These are phyloP conservation scores for Hippophae gyantsensis DNA, from an alignment of 306 rosid genomes.

Conservation along the genomic window DNA sequence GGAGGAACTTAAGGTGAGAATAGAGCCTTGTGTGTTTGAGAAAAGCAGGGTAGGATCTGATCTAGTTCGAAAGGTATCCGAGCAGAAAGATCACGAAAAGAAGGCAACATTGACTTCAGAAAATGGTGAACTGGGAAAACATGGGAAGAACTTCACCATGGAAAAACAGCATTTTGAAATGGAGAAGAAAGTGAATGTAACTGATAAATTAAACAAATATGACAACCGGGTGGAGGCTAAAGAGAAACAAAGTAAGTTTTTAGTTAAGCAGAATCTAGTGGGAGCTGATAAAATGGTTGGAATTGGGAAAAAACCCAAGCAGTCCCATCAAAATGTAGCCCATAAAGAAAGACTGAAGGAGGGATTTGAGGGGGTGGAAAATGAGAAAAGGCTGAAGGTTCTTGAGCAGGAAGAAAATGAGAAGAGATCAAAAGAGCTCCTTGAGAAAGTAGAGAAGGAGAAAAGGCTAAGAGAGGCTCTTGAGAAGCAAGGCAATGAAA, in stretches of 20 bases:
- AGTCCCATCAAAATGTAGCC: conserved; percentile 16
- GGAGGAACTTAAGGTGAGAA: conserved; percentile 30
- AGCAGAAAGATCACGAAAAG: conserved; percentile 32
- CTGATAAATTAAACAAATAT: conserved; percentile 27
- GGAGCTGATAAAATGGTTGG: conserved; percentile 22
- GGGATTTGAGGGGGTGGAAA: conserved; percentile 22
- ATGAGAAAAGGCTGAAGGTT: conserved; percentile 23
- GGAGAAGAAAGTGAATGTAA: conserved; percentile 18
- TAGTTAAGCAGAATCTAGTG: conserved; percentile 23
- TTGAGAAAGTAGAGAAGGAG: conserved; percentile 35
- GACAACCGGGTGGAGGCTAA: conserved; percentile 27
- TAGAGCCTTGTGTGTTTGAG: conserved; percentile 28
- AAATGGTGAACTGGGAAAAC: conserved; percentile 26
- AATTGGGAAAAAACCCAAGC: conserved; percentile 28
- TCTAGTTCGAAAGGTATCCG: conserved; percentile 26
- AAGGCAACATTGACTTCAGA: conserved; percentile 29
- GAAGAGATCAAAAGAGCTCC: conserved; percentile 18
- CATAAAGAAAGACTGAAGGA: conserved; percentile 23
- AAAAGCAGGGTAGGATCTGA: conserved; percentile 32
- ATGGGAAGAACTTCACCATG: conserved; percentile 26
- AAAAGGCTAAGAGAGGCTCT: conserved; percentile 26
- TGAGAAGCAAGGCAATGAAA: conserved; percentile 32
- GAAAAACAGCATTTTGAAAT: conserved; percentile 27
- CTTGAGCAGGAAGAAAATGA: conserved; percentile 25
- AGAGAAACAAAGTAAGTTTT: conserved; percentile 24